Conservation (phyloP, 164 flowering plant genomes). For the Euptelea pleiosperma region DNA sequence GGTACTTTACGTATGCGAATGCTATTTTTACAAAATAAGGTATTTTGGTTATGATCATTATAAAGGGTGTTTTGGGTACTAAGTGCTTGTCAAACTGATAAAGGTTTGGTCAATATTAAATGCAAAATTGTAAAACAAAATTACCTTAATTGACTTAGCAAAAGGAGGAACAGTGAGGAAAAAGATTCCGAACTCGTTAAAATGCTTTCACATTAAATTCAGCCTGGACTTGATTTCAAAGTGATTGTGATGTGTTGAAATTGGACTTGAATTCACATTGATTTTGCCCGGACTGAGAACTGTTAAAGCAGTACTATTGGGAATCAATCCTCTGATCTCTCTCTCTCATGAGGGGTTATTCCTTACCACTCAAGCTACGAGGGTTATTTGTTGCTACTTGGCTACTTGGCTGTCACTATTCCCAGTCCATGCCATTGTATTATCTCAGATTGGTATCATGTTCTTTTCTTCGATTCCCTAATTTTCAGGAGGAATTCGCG, state of each 20-base stretch:
- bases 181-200: not conserved
- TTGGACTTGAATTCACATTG: too few relatives aligned
- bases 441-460: not conserved
- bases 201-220: not conserved
- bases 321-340: too few relatives aligned
- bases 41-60: too few relatives aligned
- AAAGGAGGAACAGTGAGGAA: not conserved
- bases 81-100: too few relatives aligned
- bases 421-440: too few relatives aligned
- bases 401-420: not conserved
- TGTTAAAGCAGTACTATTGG: too few relatives aligned
- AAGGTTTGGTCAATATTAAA: not conserved
- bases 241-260: slow-evolving; percentile 6
- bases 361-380: not conserved
- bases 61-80: too few relatives aligned
- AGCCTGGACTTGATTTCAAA: not conserved
- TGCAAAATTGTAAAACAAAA: not conserved
- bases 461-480: not conserved
- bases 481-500: slow-evolving; percentile 58
- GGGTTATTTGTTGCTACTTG: not conserved
- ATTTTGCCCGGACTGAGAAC: too few relatives aligned
- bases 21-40: too few relatives aligned
- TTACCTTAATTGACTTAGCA: not conserved
- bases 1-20: too few relatives aligned
- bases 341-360: too few relatives aligned